Evolutionary conservation across 345 rosid genomes (phyloP), one percentile per base, ranked within the genome.

Genomic region (Euphorbia peplus): DNA sequence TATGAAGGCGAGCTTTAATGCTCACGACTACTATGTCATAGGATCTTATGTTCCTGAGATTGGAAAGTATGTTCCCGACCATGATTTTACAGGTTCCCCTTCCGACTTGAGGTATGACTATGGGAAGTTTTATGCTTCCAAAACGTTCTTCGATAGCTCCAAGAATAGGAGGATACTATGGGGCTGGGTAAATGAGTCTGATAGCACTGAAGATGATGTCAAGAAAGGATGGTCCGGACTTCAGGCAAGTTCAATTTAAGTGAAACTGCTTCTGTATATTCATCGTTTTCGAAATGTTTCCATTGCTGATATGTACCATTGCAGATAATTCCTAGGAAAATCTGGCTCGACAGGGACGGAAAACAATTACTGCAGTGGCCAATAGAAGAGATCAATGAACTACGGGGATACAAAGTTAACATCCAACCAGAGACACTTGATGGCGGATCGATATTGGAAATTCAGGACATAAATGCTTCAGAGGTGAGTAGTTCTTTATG

Each of bases 151-250:
- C 26, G 97, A 88, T 21, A 64, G 73, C 11, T 70, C 59, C 42
- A 87, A 85, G 73, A 84, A 68, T 22, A 72, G 90, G 68, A 84
- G 92, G 70, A 82, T 90, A 64, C 60, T 83, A n/a, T 85, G 77
- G 79, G 87, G 81, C 42, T 88, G 90, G 92, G 83, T 81, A 1
- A 57, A 78, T 65, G 95, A 90, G 65, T 83, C 84, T 32, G 92
- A 88, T 63, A 83, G 78, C 62, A 52, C 10, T 21, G 75, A 84
- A 53, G 88, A 85, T 63, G 85, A 72, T 72, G 10, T 84, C 13
- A 50, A 57, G 14, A 91, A 84, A 78, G 95, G 92, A 63, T 91
- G 95, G 90, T 75, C 88, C 28, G 84, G 97, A 50, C 73, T 91
- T 70, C 76, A 83, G 88, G 92, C 85, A 69, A n/a, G 73, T 68